phyloP scores from a whole-genome alignment of 208 protist species.

The Wallacemonas collosoma region DNA sequence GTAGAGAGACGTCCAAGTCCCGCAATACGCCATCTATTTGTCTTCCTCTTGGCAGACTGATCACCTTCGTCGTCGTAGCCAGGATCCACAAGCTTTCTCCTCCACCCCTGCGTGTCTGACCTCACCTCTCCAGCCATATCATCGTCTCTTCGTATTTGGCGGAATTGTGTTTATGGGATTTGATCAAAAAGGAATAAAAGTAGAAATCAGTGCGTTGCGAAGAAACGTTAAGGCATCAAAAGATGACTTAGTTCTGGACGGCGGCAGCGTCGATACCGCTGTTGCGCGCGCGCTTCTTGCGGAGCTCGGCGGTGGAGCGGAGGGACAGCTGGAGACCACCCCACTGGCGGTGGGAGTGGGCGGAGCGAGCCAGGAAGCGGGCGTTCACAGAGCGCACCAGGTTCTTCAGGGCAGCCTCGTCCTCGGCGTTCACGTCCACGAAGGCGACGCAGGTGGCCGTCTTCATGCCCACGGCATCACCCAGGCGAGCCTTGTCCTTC shows the following conservation, averaged over 20 bases:
- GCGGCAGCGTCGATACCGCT: constrained; percentile 68
- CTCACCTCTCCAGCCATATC: no score
- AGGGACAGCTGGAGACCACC: constrained; percentile 92
- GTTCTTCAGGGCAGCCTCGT: constrained; percentile 92
- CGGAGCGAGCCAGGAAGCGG: constrained; percentile 94
- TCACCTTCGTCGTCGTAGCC: no score
- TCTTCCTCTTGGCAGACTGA: no score
- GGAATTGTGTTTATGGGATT: no score
- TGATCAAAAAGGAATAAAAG: no score
- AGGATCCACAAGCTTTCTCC: no score
- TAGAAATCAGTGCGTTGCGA: no score
- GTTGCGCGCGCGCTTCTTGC: constrained; percentile 83
- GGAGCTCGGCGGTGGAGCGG: constrained; percentile 75
- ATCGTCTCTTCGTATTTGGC: no score
- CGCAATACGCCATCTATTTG: no score
- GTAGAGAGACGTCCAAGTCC: no score
- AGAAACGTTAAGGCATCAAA: constrained; percentile 62
- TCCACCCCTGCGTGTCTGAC: no score
- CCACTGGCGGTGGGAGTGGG: constrained; percentile 93
- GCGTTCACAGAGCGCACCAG: constrained; percentile 92
- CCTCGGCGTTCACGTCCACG: constrained; percentile 95
- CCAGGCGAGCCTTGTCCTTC: constrained; percentile 98
- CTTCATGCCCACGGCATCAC: constrained; percentile 97
- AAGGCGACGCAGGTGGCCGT: constrained; percentile 96
- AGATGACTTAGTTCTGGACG: constrained; percentile 19